Evolutionary conservation across 2,329 filamentous ascomycete species (phyloP).

Genomic region (Cladophialophora exuberans): DNA sequence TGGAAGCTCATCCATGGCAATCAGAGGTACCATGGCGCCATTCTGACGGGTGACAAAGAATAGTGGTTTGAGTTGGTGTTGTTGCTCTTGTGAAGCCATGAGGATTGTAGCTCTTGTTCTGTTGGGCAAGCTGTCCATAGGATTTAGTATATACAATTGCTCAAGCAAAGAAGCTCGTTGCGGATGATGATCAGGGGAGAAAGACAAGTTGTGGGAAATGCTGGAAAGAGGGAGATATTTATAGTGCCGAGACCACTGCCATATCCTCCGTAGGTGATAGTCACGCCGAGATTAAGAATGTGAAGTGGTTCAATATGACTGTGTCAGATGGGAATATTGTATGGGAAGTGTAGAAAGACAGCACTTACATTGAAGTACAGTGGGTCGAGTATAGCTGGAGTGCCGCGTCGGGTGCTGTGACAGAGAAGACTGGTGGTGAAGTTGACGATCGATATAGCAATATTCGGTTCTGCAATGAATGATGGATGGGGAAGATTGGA

Average conservation of each 20-base stretch:
- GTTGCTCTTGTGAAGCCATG: slow-evolving; percentile 10
- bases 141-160: slow-evolving; percentile 1
- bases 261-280: background rate
- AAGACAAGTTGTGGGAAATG: background rate
- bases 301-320: too few relatives aligned
- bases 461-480: too few relatives aligned
- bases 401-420: too few relatives aligned
- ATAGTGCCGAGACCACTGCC: too few relatives aligned
- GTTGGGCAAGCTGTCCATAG: background rate
- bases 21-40: slow-evolving; percentile 45
- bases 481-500: too few relatives aligned
- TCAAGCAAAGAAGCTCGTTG: background rate
- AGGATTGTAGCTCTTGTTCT: background rate
- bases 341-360: too few relatives aligned
- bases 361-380: too few relatives aligned
- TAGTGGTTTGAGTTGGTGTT: slow-evolving; percentile 39
- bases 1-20: slow-evolving; percentile 52
- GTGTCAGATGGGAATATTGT: too few relatives aligned
- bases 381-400: too few relatives aligned
- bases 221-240: slow-evolving; percentile 2
- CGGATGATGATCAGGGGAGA: background rate
- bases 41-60: slow-evolving; percentile 49
- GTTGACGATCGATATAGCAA: too few relatives aligned
- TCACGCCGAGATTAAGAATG: background rate
- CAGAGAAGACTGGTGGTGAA: too few relatives aligned